Conservation (phyloP, 2,329 filamentous ascomycete species). For the Alternaria metachromatica region DNA sequence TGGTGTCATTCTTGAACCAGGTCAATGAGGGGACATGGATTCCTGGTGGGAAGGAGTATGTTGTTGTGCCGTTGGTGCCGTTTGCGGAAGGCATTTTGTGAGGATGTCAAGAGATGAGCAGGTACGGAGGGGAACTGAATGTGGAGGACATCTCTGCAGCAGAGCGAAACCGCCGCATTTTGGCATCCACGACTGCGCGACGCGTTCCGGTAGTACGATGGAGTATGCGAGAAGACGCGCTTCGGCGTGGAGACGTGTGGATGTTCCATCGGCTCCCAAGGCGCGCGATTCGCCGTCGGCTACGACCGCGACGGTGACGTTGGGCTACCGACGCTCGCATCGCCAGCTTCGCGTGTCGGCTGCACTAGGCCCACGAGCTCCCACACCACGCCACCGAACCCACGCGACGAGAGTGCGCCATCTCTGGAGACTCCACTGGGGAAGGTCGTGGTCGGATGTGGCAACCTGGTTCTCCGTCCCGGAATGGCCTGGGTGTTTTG, state of each 20-base stretch:
- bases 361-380: constrained; percentile 6
- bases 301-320: not conserved
- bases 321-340: not conserved
- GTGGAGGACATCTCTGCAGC: not conserved
- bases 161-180: constrained; percentile 23
- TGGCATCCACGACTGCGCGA: constrained; percentile 18
- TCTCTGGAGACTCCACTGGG: constrained; percentile 27
- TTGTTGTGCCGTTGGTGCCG: constrained; percentile 33
- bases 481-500: constrained; percentile 22
- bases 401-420: constrained; percentile 18
- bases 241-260: constrained; percentile 4
- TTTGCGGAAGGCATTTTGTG: constrained; percentile 41
- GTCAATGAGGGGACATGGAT: constrained; percentile 65
- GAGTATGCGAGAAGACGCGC: constrained; percentile 9
- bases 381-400: constrained; percentile 15
- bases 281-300: constrained; percentile 14
- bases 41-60: constrained; percentile 55
- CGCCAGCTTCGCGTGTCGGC: constrained; percentile 8
- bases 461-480: constrained; percentile 10
- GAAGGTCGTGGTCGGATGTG: constrained; percentile 21
- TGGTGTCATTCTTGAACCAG: constrained; percentile 58
- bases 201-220: constrained; percentile 26
- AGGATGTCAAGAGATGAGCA: not conserved
- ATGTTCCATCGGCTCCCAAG: not conserved
- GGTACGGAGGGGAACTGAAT: not conserved